A percentile compares a stretch with the other conserved stretches of the same genome.
phyloP scores from a whole-genome alignment of 1,139 yeast genomes.

The Yamadazyma conglobata region DNA sequence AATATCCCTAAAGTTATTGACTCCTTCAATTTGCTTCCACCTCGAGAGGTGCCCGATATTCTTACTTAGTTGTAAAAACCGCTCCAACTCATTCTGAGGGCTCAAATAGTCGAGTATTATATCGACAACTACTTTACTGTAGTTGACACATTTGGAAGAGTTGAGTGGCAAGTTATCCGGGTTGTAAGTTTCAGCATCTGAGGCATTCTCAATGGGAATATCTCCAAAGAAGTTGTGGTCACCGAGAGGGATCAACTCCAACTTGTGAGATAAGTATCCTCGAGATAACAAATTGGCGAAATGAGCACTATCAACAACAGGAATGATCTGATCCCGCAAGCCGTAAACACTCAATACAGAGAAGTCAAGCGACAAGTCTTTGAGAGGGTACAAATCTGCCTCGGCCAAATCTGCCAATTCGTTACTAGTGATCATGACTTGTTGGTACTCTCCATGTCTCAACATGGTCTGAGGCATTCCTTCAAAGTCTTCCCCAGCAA shows the following conservation, averaged over 20 bases:
- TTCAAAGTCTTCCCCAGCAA: slow-evolving; percentile 17
- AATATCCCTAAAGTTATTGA: slow-evolving; percentile 70
- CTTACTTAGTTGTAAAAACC: slow-evolving; percentile 44
- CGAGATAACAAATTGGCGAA: slow-evolving; percentile 56
- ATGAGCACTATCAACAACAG: slow-evolving; percentile 56
- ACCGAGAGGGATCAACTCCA: slow-evolving; percentile 61
- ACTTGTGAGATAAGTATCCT: slow-evolving; percentile 49
- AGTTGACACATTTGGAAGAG: slow-evolving; percentile 48
- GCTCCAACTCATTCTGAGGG: slow-evolving; percentile 45
- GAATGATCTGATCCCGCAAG: slow-evolving; percentile 59
- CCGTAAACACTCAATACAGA: slow-evolving; percentile 74
- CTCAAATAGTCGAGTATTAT: slow-evolving; percentile 50
- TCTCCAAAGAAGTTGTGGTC: slow-evolving; percentile 78
- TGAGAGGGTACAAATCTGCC: slow-evolving; percentile 45
- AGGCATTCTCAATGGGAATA: slow-evolving; percentile 26
- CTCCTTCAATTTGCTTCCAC: slow-evolving; percentile 66
- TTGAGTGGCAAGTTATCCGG: slow-evolving; percentile 42
- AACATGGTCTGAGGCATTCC: slow-evolving; percentile 29
- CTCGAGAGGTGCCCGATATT: slow-evolving; percentile 43
- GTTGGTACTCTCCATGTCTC: slow-evolving; percentile 49
- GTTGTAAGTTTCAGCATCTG: slow-evolving; percentile 30
- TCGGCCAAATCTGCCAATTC: slow-evolving; percentile 57
- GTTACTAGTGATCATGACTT: slow-evolving; percentile 38
- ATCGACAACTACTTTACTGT: slow-evolving; percentile 53
- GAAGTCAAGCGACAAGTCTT: slow-evolving; percentile 42